Percentiles rank a stretch among this genome's conserved stretches.
Conservation (phyloP, 768 basidiomycete genomes). For the Boletus vermiculosoides region DNA sequence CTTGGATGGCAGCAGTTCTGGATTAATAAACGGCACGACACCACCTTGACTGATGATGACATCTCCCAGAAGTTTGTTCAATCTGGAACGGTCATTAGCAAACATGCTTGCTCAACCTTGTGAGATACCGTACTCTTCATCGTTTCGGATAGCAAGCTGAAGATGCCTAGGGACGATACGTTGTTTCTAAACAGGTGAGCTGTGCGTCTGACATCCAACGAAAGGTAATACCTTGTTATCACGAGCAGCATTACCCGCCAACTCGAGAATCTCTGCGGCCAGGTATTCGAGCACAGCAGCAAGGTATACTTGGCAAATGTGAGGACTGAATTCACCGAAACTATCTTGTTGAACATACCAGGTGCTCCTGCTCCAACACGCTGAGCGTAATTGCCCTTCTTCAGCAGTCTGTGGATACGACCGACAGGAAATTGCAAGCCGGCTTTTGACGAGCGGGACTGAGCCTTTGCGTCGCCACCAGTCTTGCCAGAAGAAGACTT, state of each 20-base stretch:
- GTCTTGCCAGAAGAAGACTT: slow-evolving; percentile 48
- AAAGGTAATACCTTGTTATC: slow-evolving; percentile 54
- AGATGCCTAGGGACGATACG: slow-evolving; percentile 80
- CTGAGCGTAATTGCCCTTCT: slow-evolving; percentile 70
- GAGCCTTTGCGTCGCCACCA: slow-evolving; percentile 52
- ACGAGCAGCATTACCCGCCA: slow-evolving; percentile 76
- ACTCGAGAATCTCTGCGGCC: slow-evolving; percentile 81
- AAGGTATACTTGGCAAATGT: slow-evolving; percentile 58
- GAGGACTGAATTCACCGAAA: background rate
- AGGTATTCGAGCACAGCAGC: slow-evolving; percentile 87
- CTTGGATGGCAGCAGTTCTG: slow-evolving; percentile 45
- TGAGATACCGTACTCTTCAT: slow-evolving; percentile 56
- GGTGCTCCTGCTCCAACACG: slow-evolving; percentile 70
- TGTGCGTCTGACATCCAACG: background rate
- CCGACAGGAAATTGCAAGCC: slow-evolving; percentile 77
- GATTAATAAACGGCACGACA: slow-evolving; percentile 66
- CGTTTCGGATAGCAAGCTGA: slow-evolving; percentile 74
- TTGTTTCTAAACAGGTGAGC: slow-evolving; percentile 44
- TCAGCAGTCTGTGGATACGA: slow-evolving; percentile 78
- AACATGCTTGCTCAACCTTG: background rate
- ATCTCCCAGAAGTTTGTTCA: slow-evolving; percentile 56
- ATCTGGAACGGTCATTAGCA: slow-evolving; percentile 28
- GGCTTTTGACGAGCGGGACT: slow-evolving; percentile 66
- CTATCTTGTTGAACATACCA: slow-evolving; percentile 37
- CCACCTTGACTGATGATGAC: slow-evolving; percentile 78